Base-by-base conservation (phyloP, 2,329 filamentous ascomycete species). In the Fusarium musae region DNA sequence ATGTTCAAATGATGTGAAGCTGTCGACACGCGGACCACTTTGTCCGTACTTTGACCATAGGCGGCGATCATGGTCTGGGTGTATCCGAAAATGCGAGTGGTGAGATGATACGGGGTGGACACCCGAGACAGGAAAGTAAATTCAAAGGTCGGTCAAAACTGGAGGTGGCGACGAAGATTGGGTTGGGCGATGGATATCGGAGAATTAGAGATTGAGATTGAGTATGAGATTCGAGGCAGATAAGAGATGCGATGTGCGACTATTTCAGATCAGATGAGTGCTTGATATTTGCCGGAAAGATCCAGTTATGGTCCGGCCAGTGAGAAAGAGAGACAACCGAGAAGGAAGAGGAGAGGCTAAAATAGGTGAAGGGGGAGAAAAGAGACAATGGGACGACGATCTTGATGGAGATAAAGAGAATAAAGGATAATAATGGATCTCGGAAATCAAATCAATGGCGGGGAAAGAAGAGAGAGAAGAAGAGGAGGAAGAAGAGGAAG, bases 211-310 rank as follows among this genome's bases (percentile, higher is more conserved):
- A n/a, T 32, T 37, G 34, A 62, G 30, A 53, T 62, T 37, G 46
- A 42, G 26, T 28, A 44, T 42, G 46, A 67, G 63, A 66, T 66
- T 40, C 32, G 42, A 66, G 46, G 44, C 34, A 70, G 66, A 68
- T 63, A 65, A 66, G 64, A 67, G 36, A 47, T 58, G 17, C 58
- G 59, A 58, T 59, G 37, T 28, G 62, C 46, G 23, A 43, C 43
- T 66, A 47, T 50, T 60, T 42, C 44, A 72, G 71, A 72, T 74
- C 71, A 72, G 67, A 73, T 72, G 71, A 74, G 71, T 69, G 50
- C 52, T 73, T 67, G 59, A 74, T 73, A 72, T 72, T 69, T 73
- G 50, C 71, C 63, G 62, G 67, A 68, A 52, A 53, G 57, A 63
- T 60, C 53, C 58, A 60, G 47, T 42, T 67, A 63, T 62, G 57